Percentiles rank a stretch among this genome's conserved stretches.
Conservation (phyloP, 78 protist species). For the Dictyostelium firmibasis region DNA sequence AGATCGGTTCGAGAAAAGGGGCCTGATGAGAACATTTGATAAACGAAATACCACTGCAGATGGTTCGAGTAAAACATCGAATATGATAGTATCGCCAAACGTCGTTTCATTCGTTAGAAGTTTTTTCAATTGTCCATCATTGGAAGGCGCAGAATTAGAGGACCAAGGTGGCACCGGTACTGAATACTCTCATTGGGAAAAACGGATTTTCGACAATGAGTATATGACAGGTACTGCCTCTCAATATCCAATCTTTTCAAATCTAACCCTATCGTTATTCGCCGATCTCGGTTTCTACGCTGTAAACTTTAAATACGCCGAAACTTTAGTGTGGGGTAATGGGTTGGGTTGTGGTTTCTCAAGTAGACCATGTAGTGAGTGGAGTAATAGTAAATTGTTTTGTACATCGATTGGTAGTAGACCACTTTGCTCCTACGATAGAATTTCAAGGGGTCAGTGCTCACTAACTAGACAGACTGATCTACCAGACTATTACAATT, state of each 20-base stretch:
- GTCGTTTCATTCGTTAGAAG: not conserved
- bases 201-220: slow-evolving; percentile 53
- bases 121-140: slow-evolving; percentile 54
- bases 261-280: slow-evolving; percentile 36
- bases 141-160: slow-evolving; percentile 80
- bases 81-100: slow-evolving; percentile 34
- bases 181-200: slow-evolving; percentile 81
- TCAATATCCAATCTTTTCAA: slow-evolving; percentile 32
- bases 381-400: slow-evolving; percentile 18
- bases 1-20: not conserved
- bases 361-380: slow-evolving; percentile 1
- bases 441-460: slow-evolving; percentile 30
- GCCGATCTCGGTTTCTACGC: slow-evolving; percentile 51
- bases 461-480: not conserved
- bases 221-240: slow-evolving; percentile 71
- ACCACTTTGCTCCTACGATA: slow-evolving; percentile 29
- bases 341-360: slow-evolving; percentile 38
- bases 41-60: not conserved
- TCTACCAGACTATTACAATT: not conserved
- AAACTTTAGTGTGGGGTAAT: slow-evolving; percentile 67
- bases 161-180: slow-evolving; percentile 80
- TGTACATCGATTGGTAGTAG: not conserved
- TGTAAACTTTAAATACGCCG: not conserved
- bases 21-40: not conserved
- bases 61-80: not conserved